These are phyloP conservation scores for Saccharomycopsis sp. DNA, from an alignment of 805 yeast species.

Conservation along the genomic window DNA sequence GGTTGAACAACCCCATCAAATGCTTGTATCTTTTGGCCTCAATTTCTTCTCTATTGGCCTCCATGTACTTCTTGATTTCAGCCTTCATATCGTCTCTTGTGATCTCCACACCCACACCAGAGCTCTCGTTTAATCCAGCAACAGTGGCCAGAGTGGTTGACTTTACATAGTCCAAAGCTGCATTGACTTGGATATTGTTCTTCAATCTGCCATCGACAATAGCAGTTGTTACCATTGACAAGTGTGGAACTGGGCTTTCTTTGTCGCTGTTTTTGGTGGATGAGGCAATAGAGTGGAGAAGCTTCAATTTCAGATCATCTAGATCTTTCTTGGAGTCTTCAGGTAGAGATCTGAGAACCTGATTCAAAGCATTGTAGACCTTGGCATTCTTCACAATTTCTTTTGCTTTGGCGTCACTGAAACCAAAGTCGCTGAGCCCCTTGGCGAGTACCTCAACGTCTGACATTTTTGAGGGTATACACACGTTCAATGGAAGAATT, in stretches of 20 bases:
- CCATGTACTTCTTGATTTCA: conserved; percentile 52
- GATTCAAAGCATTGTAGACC: conserved; percentile 60
- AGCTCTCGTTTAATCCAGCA: conserved; percentile 47
- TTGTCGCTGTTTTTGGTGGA: conserved; percentile 49
- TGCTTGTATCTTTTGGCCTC: conserved; percentile 66
- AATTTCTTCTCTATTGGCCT: conserved; percentile 49
- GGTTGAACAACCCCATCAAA: conserved; percentile 70
- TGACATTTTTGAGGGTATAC: too few species aligned
- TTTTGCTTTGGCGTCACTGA: conserved; percentile 61
- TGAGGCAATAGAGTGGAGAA: conserved; percentile 72
- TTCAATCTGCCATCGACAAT: conserved; percentile 57
- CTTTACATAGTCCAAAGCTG: conserved; percentile 69
- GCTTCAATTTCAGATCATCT: conserved; percentile 52
- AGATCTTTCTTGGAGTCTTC: conserved; percentile 28
- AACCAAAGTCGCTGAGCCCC: too few species aligned
- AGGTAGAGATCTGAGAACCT: conserved; percentile 36
- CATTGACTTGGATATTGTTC: conserved; percentile 66
- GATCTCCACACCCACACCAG: conserved; percentile 78
- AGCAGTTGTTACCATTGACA: conserved; percentile 47
- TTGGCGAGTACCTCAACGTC: too few species aligned
- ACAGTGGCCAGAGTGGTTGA: conserved; percentile 33
- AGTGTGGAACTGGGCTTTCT: conserved; percentile 32
- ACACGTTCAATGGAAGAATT: too few species aligned
- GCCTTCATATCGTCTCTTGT: conserved; percentile 54
- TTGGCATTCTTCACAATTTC: conserved; percentile 83